Conservation (phyloP, 352 stramenopile genomes). For the Phytophthora cryptogea region DNA sequence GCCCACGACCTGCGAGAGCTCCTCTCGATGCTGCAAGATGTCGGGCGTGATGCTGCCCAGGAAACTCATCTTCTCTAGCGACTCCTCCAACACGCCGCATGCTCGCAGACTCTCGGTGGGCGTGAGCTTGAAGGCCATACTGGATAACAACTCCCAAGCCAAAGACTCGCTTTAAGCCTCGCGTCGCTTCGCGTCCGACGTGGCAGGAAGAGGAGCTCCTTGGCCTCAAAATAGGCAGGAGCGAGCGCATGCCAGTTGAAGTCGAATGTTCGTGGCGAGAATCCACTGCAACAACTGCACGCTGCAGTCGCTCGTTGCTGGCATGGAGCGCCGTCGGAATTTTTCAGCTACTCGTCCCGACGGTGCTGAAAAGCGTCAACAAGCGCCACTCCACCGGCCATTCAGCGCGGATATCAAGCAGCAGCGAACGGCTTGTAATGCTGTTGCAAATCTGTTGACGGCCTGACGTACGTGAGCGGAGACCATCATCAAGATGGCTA, state of each 20-base stretch:
- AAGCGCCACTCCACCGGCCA: too few relatives aligned
- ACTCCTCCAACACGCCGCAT: constrained; percentile 88
- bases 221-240: constrained; percentile 22
- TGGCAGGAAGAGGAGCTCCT: constrained; percentile 1
- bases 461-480: constrained; percentile 6
- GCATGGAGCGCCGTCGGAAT: constrained; percentile 18
- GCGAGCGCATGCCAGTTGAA: too few relatives aligned
- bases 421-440: background rate
- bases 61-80: constrained; percentile 91
- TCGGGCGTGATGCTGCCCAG: constrained; percentile 91
- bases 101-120: constrained; percentile 71
- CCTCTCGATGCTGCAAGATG: constrained; percentile 91
- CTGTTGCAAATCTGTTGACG: background rate
- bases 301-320: background rate
- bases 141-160: constrained; percentile 1
- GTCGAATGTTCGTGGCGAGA: constrained; percentile 16
- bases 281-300: constrained; percentile 16
- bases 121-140: constrained; percentile 63
- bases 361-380: background rate
- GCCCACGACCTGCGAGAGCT: constrained; percentile 91
- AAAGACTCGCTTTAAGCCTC: constrained; percentile 5
- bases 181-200: constrained; percentile 21
- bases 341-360: constrained; percentile 6
- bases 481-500: constrained; percentile 7
- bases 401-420: background rate